Evolutionary conservation across 306 rosid species (phyloP).

Genomic region (Prunus padus): DNA sequence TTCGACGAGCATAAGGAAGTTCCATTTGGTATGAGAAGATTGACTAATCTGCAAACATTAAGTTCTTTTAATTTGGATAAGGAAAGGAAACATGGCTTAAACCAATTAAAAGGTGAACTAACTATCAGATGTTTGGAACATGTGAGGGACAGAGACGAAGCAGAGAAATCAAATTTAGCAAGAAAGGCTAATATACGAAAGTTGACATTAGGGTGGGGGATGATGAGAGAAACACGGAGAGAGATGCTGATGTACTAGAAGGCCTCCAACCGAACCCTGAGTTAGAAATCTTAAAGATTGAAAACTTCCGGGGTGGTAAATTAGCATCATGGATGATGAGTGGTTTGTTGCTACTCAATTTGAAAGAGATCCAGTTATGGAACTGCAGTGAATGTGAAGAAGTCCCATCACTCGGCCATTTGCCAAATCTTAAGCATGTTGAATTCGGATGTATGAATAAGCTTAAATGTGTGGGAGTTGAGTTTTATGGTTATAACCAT

Average conservation of each 20-base stretch:
- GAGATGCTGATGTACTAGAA: neutral
- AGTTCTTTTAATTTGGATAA: neutral
- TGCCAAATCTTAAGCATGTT: neutral
- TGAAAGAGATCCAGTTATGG: neutral
- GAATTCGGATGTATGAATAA: accelerated
- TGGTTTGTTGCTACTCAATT: neutral
- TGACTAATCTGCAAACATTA: neutral
- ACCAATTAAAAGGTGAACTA: neutral
- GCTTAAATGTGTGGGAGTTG: neutral
- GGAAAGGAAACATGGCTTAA: neutral
- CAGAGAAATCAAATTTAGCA: neutral
- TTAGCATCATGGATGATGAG: neutral
- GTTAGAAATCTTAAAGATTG: neutral
- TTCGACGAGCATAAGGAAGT: accelerated
- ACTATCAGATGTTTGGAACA: neutral
- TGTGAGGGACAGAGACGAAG: neutral
- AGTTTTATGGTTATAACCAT: neutral
- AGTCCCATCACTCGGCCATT: neutral
- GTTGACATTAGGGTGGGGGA: neutral
- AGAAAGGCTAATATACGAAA: neutral
- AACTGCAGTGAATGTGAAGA: accelerated
- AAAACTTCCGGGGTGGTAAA: neutral
- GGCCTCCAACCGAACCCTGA: neutral
- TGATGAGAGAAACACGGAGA: too few relatives aligned
- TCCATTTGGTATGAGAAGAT: neutral